These are phyloP conservation scores for Fusarium pseudoanthophilum DNA, from an alignment of 2,329 filamentous ascomycete genomes.

Conservation along the genomic window DNA sequence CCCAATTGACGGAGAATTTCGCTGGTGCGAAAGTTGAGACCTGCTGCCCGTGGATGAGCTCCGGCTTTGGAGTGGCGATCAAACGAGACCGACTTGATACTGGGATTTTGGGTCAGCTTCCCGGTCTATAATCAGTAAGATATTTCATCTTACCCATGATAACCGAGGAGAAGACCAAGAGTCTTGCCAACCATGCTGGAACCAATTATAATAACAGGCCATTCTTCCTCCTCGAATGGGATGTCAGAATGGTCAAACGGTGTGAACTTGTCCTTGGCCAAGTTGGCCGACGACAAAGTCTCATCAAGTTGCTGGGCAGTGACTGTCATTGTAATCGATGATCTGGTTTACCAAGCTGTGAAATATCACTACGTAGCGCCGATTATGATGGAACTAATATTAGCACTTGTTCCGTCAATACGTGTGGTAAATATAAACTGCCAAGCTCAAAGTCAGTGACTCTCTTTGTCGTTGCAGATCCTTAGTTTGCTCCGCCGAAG, in stretches of 20 bases:
- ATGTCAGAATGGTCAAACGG: neutral
- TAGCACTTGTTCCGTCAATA: rapidly evolving
- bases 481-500: rapidly evolving
- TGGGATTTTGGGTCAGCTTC: rapidly evolving
- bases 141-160: neutral
- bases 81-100: neutral
- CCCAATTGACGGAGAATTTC: neutral
- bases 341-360: rapidly evolving
- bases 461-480: rapidly evolving
- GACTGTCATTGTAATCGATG: neutral
- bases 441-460: rapidly evolving
- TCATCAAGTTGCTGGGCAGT: neutral
- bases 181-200: constrained; percentile 6
- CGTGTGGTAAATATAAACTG: no score
- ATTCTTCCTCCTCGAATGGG: neutral
- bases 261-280: neutral
- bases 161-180: neutral
- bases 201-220: neutral
- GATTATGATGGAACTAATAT: neutral
- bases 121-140: rapidly evolving
- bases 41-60: neutral
- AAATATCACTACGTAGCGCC: neutral
- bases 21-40: neutral
- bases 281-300: neutral
- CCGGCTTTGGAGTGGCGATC: neutral